These are phyloP conservation scores for Hypoxylon trugodes DNA, from an alignment of 495 filamentous ascomycete species.

Conservation along the genomic window DNA sequence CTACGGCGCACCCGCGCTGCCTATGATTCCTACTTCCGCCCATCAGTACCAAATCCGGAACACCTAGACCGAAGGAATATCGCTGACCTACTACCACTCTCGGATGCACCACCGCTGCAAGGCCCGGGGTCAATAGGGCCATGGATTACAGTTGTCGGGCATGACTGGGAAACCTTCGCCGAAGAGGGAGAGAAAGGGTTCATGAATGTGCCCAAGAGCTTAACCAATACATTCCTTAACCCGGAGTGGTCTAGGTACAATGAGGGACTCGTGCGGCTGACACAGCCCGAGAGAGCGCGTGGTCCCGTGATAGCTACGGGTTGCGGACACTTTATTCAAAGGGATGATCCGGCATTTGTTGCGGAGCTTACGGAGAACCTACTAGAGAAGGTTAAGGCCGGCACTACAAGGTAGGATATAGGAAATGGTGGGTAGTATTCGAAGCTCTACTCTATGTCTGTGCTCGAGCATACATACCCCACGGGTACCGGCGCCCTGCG, in stretches of 20 bases:
- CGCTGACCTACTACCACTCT: conserved; percentile 56
- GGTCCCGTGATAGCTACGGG: conserved; percentile 61
- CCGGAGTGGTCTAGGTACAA: conserved; percentile 67
- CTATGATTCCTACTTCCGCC: conserved; percentile 58
- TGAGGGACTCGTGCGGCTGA: conserved; percentile 60
- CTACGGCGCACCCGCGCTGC: conserved; percentile 55
- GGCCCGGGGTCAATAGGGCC: conserved; percentile 50
- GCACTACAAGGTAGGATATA: neutral
- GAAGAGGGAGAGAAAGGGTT: conserved; percentile 53
- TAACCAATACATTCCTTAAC: conserved; percentile 63
- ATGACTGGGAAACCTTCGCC: conserved; percentile 67
- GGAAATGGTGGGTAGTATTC: neutral
- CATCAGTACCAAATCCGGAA: conserved; percentile 63
- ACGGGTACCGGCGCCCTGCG: neutral
- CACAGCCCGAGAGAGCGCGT: conserved; percentile 46
- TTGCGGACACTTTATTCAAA: conserved; percentile 71
- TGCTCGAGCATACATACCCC: neutral
- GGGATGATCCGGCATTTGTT: conserved; percentile 67
- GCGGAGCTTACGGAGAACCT: conserved; percentile 55
- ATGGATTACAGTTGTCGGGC: conserved; percentile 64
- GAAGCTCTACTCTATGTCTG: neutral
- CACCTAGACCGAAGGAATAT: conserved; percentile 62
- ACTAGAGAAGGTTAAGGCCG: conserved; percentile 28
- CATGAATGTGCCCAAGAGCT: conserved; percentile 48
- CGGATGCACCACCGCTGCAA: conserved; percentile 57